phyloP scores from a whole-genome alignment of 371 early-diverging fungal genomes.

The Mucor saturninus region DNA sequence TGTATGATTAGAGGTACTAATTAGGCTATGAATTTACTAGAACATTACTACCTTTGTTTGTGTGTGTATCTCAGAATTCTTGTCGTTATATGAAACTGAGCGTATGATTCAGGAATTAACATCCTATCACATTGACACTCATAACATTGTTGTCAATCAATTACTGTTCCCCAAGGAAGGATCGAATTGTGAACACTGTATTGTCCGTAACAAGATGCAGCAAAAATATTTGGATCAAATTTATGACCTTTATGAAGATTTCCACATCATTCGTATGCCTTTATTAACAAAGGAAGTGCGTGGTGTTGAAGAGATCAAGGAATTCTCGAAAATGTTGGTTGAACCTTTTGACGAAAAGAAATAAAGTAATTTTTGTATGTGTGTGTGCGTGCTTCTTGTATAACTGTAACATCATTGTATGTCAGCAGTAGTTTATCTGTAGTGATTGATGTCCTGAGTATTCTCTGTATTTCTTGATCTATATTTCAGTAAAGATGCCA shows the following conservation, averaged over 20 bases:
- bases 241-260: constrained; percentile 97
- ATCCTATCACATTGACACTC: constrained; percentile 95
- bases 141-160: constrained; percentile 99
- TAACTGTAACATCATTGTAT: too few relatives aligned
- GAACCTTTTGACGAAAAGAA: constrained; percentile 67
- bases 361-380: not conserved
- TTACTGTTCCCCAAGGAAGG: constrained; percentile 91
- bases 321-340: constrained; percentile 91
- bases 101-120: constrained; percentile 99
- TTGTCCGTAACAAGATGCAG: constrained; percentile 96
- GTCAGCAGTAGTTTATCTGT: too few relatives aligned
- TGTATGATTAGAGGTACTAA: not conserved
- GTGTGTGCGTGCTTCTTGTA: too few relatives aligned
- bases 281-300: constrained; percentile 96
- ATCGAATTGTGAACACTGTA: constrained; percentile 95
- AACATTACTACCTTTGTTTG: constrained; percentile 98
- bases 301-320: constrained; percentile 90
- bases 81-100: constrained; percentile 98
- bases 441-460: too few relatives aligned
- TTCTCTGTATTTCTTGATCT: too few relatives aligned
- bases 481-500: too few relatives aligned
- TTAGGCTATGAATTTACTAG: constrained; percentile 31
- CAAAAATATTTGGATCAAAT: constrained; percentile 97
- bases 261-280: constrained; percentile 90
- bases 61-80: constrained; percentile 98